These are phyloP conservation scores for Chenopodium berlandieri DNA, from an alignment of 148 eudicot species.

Conservation along the genomic window DNA sequence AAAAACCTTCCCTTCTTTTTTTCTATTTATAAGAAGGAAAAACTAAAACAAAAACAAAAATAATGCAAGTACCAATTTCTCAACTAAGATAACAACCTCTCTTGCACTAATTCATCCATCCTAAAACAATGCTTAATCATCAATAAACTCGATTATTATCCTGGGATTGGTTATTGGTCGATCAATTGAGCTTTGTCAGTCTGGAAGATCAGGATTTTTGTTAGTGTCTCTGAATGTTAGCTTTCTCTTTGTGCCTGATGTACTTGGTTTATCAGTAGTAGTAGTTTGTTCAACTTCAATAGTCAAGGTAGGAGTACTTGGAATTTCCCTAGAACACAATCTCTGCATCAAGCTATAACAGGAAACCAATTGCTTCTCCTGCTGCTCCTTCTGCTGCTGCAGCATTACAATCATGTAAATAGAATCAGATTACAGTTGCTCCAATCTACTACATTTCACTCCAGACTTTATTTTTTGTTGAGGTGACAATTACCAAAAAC, in stretches of 20 bases:
- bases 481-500: too few relatives aligned
- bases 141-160: conserved; percentile 9
- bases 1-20: conserved; percentile 14
- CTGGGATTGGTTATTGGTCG: neutral
- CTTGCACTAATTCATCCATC: conserved; percentile 16
- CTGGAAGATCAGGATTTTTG: conserved; percentile 9
- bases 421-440: neutral
- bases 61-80: conserved; percentile 1
- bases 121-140: conserved; percentile 10
- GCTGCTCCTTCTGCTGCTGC: conserved; percentile 14
- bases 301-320: conserved; percentile 23
- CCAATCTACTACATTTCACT: neutral
- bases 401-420: neutral
- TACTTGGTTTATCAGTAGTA: neutral
- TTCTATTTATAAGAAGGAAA: neutral
- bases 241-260: conserved; percentile 28
- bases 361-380: conserved; percentile 19
- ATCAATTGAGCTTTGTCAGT: neutral
- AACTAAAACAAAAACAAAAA: neutral
- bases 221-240: conserved; percentile 28
- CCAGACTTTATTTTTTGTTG: neutral
- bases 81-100: neutral
- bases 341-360: conserved; percentile 37
- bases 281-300: conserved; percentile 20
- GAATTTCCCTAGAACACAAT: conserved; percentile 24